Base-by-base conservation (phyloP, 768 basidiomycete genomes). In the Strobilomyces dryophilus region DNA sequence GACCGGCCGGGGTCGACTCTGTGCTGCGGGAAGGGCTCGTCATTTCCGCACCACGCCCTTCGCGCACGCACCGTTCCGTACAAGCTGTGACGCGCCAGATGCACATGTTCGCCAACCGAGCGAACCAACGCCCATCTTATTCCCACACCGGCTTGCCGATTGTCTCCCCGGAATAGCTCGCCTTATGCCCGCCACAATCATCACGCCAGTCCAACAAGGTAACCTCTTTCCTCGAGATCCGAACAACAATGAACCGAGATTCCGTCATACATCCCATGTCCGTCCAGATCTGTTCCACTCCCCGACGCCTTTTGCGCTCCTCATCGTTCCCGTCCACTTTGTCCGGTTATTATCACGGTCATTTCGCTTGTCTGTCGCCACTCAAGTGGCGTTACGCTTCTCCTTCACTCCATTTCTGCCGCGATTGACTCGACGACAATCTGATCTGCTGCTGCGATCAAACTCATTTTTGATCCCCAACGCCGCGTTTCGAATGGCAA, bases 371-470 rank as follows among this genome's bases (percentile, higher is more conserved):
- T 29, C 47, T 14, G 4, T 17, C 57, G 5, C 20, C 20, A 21
- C 27, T n/a, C n/a, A n/a, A 27, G 60, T 58, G 54, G 59, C 59
- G 47, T 40, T 18, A 37, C 1, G 52, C 58, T 58, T 59, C 40
- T 29, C 5, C 9, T 44, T 26, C 35, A 35, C 34, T 21, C 41
- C 17, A 41, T 47, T 26, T 48, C 53, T 49, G 18, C 36, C 55
- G 20, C 55, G 50, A 60, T 62, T 54, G 49, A 14, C 56, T 31
- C 31, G 0, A 42, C 52, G 61, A 51, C 61, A 61, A 61, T 61
- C 60, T 55, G 60, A 61, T 61, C 61, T 60, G 11, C 52, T 54
- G 12, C 48, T 45, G 47, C 60, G 58, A 60, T 61, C 56, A 54
- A 48, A 36, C 39, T 43, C 55, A 31, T n/a, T 42, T 52, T 53